phyloP scores from a whole-genome alignment of 768 basidiomycete genomes.

The Cyathus striatus region DNA sequence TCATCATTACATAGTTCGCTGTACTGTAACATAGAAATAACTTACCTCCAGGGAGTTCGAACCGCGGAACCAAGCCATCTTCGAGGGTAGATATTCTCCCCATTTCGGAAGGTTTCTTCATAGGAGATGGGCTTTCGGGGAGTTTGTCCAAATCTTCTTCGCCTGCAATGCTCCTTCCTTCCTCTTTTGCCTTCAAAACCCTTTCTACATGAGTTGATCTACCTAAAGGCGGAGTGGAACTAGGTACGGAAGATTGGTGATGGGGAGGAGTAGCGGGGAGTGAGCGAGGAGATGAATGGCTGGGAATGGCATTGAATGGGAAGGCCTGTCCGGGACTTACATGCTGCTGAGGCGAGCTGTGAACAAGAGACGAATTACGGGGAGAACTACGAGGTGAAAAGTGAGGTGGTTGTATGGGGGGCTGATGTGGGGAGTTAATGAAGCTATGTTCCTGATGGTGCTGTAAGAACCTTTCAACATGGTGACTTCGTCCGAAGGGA shows the following conservation, averaged over 20 bases:
- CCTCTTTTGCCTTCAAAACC: conserved; percentile 19
- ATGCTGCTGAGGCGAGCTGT: conserved; percentile 12
- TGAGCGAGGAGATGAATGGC: conserved; percentile 24
- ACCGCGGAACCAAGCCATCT: conserved; percentile 27
- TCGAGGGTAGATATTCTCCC: conserved; percentile 4
- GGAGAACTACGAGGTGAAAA: conserved; percentile 23
- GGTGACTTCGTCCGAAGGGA: conserved; percentile 60
- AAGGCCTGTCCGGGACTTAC: conserved; percentile 10
- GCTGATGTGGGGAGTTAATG: conserved; percentile 13
- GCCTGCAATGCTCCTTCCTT: conserved; percentile 19
- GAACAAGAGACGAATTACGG: conserved; percentile 8
- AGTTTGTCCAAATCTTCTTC: conserved; percentile 22
- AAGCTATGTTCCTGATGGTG: conserved; percentile 31
- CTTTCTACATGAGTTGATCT: conserved; percentile 30
- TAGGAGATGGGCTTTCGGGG: conserved; percentile 32
- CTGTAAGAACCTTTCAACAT: conserved; percentile 46
- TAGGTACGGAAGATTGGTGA: conserved; percentile 19
- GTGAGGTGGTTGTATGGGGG: conserved; percentile 14
- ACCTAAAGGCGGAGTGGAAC: conserved; percentile 32
- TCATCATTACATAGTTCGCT: too few relatives aligned
- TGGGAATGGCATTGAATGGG: conserved; percentile 23
- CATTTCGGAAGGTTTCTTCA: conserved; percentile 15
- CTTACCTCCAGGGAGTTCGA: conserved; percentile 20
- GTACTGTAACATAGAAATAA: too few relatives aligned
- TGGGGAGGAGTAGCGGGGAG: conserved; percentile 31